Conservation (phyloP, 305 asterid species). For the Stenogyne calaminthoides region DNA sequence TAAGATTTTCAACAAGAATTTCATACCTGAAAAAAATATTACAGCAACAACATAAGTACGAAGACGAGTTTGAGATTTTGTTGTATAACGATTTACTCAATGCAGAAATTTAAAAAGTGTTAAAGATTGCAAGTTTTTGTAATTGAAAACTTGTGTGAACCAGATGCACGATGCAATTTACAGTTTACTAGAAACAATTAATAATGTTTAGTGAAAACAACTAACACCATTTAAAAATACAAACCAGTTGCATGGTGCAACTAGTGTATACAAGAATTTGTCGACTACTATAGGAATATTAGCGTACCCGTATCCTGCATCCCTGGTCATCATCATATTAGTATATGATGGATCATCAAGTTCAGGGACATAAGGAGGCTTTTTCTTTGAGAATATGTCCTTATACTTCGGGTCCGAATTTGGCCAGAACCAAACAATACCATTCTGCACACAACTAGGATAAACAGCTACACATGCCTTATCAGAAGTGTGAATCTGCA, state of each 20-base stretch:
- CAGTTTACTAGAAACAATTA: too few species aligned
- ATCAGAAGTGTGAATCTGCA: conserved; percentile 71
- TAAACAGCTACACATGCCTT: conserved; percentile 85
- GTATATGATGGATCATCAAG: conserved; percentile 82
- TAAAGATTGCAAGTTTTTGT: too few species aligned
- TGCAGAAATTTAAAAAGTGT: too few species aligned
- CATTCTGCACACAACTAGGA: conserved; percentile 84
- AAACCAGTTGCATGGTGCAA: too few species aligned
- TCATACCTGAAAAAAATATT: conserved; percentile 62
- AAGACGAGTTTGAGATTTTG: background rate
- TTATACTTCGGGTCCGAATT: conserved; percentile 63
- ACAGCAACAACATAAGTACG: conserved; percentile 7
- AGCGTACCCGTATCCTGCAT: conserved; percentile 69
- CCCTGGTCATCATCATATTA: conserved; percentile 59
- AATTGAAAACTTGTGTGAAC: too few species aligned
- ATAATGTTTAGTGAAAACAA: too few species aligned
- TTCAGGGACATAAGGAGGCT: conserved; percentile 82
- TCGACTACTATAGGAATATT: too few species aligned
- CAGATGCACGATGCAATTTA: too few species aligned
- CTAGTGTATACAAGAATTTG: too few species aligned
- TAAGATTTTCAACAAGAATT: conserved; percentile 78
- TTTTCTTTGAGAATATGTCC: conserved; percentile 55
- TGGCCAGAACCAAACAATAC: conserved; percentile 95
- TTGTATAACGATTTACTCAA: too few species aligned
- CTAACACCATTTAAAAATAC: too few species aligned